A percentile compares a stretch with the other conserved stretches of the same genome.
phyloP scores from a whole-genome alignment of 2,329 filamentous ascomycete species.

The Claviceps arundinis region DNA sequence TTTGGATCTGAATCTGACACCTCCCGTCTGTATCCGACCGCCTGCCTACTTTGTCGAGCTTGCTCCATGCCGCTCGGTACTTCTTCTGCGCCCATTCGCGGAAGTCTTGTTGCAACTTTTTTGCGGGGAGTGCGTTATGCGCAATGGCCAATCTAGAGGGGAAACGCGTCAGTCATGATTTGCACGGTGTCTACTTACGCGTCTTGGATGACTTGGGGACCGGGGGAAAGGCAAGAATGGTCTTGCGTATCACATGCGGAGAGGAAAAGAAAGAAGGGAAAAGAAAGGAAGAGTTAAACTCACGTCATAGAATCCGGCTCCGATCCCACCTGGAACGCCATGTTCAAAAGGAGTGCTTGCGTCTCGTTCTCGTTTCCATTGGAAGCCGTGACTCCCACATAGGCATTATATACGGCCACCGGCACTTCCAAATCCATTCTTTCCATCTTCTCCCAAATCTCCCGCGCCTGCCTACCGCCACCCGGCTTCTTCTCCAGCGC shows the following conservation, averaged over 20 bases:
- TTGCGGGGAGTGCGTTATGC: constrained; percentile 59
- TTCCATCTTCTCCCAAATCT: constrained; percentile 58
- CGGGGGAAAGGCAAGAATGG: too few relatives aligned
- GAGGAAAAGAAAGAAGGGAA: not conserved
- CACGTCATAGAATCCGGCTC: constrained; percentile 59
- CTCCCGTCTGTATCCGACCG: constrained; percentile 30
- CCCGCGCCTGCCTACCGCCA: constrained; percentile 45
- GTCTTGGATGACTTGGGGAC: too few relatives aligned
- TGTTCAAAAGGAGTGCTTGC: constrained; percentile 50
- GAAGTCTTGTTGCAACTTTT: constrained; percentile 53
- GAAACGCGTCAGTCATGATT: not conserved
- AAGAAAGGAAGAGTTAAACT: constrained; percentile 24
- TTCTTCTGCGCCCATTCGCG: constrained; percentile 59
- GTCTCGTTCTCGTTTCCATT: constrained; percentile 59
- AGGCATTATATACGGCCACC: constrained; percentile 58
- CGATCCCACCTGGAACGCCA: constrained; percentile 52
- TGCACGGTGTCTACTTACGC: too few relatives aligned
- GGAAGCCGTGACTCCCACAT: constrained; percentile 61
- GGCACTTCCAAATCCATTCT: constrained; percentile 70
- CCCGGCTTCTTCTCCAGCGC: constrained; percentile 53
- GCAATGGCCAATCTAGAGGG: constrained; percentile 52
- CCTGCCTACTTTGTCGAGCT: constrained; percentile 43
- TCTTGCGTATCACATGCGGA: too few relatives aligned
- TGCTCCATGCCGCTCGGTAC: constrained; percentile 57
- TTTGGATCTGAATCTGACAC: constrained; percentile 35